Percentiles rank a stretch among this genome's conserved stretches.
These are phyloP conservation scores for Ocimum tenuiflorum DNA, from an alignment of 257 asterid genomes.

Conservation along the genomic window DNA sequence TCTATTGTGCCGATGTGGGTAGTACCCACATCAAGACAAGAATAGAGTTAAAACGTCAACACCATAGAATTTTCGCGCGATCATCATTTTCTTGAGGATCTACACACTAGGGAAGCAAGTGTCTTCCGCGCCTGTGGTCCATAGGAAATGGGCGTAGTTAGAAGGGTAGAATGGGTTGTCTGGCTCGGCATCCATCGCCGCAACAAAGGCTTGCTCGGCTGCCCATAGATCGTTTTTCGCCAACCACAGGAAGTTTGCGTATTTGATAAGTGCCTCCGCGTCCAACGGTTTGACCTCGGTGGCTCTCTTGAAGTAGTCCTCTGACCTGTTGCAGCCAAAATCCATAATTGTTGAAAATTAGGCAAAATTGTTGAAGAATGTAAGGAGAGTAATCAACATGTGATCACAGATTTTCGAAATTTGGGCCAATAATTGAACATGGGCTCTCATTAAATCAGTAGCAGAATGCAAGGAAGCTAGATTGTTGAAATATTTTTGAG, in stretches of 20 bases:
- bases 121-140: conserved; percentile 96
- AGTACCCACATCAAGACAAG: no score
- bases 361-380: no score
- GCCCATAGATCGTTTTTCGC: conserved; percentile 75
- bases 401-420: background rate
- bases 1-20: no score
- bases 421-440: background rate
- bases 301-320: conserved; percentile 84
- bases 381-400: background rate
- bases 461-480: no score
- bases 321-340: conserved; percentile 55
- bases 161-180: conserved; percentile 64
- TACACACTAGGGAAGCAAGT: conserved; percentile 69
- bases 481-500: no score
- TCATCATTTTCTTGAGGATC: background rate
- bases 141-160: conserved; percentile 79
- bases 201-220: conserved; percentile 75
- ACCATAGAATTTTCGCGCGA: background rate
- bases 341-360: no score
- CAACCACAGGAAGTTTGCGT: conserved; percentile 82
- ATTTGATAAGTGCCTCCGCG: conserved; percentile 80
- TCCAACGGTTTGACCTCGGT: conserved; percentile 72
- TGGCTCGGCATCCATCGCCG: conserved; percentile 74
- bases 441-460: background rate
- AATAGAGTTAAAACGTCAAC: no score